phyloP scores from a whole-genome alignment of 441 rosid species.

The Arabidopsis lyrata region DNA sequence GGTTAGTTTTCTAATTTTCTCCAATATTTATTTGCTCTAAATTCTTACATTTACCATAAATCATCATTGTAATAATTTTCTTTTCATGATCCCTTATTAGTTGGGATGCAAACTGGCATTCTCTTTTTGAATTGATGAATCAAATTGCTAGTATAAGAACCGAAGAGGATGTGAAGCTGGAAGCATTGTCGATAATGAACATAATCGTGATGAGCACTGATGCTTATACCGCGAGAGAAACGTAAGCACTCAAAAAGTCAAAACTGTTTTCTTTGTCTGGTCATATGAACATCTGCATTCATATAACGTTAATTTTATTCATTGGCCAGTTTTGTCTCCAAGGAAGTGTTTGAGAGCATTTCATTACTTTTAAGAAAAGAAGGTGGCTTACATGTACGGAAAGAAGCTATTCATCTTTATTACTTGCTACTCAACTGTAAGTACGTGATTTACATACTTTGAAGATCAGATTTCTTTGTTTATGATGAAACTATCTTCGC shows the following conservation, averaged over 20 bases:
- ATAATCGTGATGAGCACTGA: constrained; percentile 65
- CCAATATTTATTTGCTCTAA: constrained; percentile 1
- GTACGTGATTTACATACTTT: constrained; percentile 19
- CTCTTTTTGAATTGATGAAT: constrained; percentile 62
- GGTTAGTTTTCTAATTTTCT: constrained; percentile 16
- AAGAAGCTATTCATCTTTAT: constrained; percentile 69
- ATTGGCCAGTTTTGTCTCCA: constrained; percentile 62
- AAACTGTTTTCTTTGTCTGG: neutral
- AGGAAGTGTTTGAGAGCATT: constrained; percentile 57
- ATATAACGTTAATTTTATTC: constrained; percentile 24
- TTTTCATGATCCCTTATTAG: neutral
- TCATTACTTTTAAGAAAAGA: constrained; percentile 65
- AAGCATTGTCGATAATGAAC: constrained; percentile 85
- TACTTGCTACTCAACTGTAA: constrained; percentile 82
- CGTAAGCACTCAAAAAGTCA: constrained; percentile 51
- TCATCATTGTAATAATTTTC: neutral
- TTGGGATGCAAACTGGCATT: constrained; percentile 64
- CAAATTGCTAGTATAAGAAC: constrained; percentile 56
- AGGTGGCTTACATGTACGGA: constrained; percentile 65
- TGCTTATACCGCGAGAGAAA: constrained; percentile 71
- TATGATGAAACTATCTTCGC: constrained; percentile 19
- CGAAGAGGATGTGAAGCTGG: constrained; percentile 65
- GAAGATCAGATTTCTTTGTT: neutral
- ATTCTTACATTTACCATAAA: neutral
- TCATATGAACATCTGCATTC: constrained; percentile 29